A percentile compares a stretch with the other conserved stretches of the same genome.
These are phyloP conservation scores for Trichoderma polysporum DNA, from an alignment of 2,329 filamentous ascomycete genomes.

Conservation along the genomic window DNA sequence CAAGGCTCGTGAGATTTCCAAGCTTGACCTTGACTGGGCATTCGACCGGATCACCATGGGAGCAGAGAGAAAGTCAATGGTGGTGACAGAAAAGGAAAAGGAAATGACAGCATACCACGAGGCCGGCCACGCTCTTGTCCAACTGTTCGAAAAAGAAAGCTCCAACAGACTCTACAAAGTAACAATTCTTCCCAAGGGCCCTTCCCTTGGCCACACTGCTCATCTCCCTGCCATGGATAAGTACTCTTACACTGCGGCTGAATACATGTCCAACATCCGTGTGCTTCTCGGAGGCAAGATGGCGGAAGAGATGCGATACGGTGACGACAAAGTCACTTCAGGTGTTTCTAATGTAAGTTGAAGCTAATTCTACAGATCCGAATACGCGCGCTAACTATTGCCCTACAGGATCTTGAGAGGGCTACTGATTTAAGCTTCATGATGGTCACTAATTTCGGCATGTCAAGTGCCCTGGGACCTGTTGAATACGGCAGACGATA, in stretches of 20 bases:
- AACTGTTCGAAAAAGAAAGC: constrained; percentile 71
- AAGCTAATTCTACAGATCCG: neutral
- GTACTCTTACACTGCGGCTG: constrained; percentile 80
- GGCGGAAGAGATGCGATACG: constrained; percentile 88
- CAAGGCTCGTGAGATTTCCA: constrained; percentile 71
- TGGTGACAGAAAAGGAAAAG: constrained; percentile 92
- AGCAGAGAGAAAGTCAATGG: constrained; percentile 82
- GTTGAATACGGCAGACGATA: constrained; percentile 85
- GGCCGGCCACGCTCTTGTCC: constrained; percentile 89
- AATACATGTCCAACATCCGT: constrained; percentile 79
- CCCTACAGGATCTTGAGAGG: constrained; percentile 69
- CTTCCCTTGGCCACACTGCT: constrained; percentile 81
- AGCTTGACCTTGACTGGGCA: constrained; percentile 90
- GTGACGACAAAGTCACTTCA: constrained; percentile 85
- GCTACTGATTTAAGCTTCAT: constrained; percentile 81
- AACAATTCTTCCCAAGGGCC: constrained; percentile 89
- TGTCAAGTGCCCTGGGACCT: constrained; percentile 84
- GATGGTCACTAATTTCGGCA: constrained; percentile 87
- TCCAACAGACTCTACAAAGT: constrained; percentile 89
- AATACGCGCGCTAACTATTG: neutral
- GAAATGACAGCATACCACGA: constrained; percentile 95
- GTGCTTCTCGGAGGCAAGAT: constrained; percentile 83
- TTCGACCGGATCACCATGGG: constrained; percentile 99
- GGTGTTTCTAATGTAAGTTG: constrained; percentile 73
- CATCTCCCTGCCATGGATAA: constrained; percentile 90